Conservation (phyloP, 1,284 basidiomycete genomes). For the Microbotryum intermedium region DNA sequence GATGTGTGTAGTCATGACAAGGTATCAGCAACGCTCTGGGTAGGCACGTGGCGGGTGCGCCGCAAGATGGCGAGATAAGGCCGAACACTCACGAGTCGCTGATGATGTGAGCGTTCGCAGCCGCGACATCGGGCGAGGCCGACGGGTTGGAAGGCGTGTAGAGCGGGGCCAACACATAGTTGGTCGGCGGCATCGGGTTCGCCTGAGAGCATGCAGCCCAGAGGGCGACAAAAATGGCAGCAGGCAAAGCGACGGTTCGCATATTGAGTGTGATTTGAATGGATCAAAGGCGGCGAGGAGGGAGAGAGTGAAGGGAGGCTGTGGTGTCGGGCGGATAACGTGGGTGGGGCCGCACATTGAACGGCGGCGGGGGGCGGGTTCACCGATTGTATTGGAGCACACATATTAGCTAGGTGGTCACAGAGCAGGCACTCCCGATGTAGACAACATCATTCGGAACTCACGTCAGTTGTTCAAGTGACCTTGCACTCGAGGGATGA, state of each 20-base stretch:
- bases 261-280: background rate
- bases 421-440: no score
- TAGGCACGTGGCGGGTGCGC: no score
- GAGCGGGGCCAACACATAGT: slow-evolving; percentile 18
- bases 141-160: slow-evolving; percentile 20
- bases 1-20: no score
- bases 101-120: slow-evolving; percentile 29
- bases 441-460: no score
- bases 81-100: slow-evolving; percentile 15
- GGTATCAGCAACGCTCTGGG: no score
- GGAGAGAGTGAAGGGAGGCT: background rate
- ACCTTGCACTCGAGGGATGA: no score
- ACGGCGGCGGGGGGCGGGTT: no score
- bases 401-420: no score
- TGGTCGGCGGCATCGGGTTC: slow-evolving; percentile 5
- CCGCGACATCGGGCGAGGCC: background rate
- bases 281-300: background rate
- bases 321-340: background rate
- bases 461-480: no score
- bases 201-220: slow-evolving; percentile 3
- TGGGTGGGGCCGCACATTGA: no score
- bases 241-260: slow-evolving; percentile 1
- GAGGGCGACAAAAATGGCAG: slow-evolving; percentile 6
- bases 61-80: no score
- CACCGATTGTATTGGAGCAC: no score